Conservation (phyloP, 495 filamentous ascomycete genomes). For the Parathielavia appendiculata region DNA sequence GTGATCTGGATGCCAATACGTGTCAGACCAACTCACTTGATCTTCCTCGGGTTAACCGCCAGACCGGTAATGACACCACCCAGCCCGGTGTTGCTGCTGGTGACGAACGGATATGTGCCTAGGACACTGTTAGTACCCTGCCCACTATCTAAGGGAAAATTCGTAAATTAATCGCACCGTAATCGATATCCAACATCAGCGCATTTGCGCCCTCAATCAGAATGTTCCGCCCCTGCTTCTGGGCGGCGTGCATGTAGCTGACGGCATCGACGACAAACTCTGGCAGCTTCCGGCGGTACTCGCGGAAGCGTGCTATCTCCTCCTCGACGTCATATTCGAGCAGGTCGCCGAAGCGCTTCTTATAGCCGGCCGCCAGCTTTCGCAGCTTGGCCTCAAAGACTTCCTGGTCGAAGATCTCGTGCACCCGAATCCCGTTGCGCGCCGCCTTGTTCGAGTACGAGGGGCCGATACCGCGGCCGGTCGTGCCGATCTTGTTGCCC, state of each 20-base stretch:
- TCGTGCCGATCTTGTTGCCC: conserved; percentile 51
- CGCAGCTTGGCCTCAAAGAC: conserved; percentile 69
- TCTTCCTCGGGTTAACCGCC: conserved; percentile 47
- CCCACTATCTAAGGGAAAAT: background rate
- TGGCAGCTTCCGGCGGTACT: conserved; percentile 62
- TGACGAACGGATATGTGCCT: conserved; percentile 83
- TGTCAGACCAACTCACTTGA: conserved; percentile 26
- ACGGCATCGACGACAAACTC: conserved; percentile 67
- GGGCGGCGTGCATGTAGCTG: conserved; percentile 50
- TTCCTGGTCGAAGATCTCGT: conserved; percentile 65
- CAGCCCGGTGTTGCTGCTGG: conserved; percentile 67
- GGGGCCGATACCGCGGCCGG: conserved; percentile 66
- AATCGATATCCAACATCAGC: conserved; percentile 50
- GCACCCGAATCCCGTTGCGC: conserved; percentile 65
- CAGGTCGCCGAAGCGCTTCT: conserved; percentile 69
- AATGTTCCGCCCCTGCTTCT: conserved; percentile 57
- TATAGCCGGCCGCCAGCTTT: conserved; percentile 58
- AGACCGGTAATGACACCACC: conserved; percentile 76
- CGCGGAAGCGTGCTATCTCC: conserved; percentile 61
- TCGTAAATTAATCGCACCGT: conserved; percentile 19
- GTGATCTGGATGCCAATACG: too few species aligned
- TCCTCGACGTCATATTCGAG: conserved; percentile 72
- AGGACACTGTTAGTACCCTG: background rate
- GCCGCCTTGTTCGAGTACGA: conserved; percentile 78
- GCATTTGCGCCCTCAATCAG: conserved; percentile 88